phyloP scores from a whole-genome alignment of 2,329 filamentous ascomycete species.

The Calonectria crousiana region DNA sequence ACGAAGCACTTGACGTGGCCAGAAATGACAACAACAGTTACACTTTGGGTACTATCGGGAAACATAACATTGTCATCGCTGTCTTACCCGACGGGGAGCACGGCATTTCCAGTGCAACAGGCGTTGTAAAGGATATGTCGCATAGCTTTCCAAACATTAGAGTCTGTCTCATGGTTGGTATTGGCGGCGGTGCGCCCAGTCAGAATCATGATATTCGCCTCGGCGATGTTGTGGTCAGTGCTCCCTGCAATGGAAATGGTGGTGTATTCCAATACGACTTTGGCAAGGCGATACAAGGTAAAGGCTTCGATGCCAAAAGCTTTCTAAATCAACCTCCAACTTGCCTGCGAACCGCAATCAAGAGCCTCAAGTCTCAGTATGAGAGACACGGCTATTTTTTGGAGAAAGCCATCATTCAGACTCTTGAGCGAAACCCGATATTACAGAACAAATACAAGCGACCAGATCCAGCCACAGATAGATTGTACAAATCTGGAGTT shows the following conservation, averaged over 20 bases:
- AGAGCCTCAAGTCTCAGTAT: not conserved
- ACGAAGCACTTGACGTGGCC: not conserved
- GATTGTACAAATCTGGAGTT: not conserved
- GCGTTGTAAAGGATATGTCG: slow-evolving; percentile 32
- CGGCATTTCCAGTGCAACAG: slow-evolving; percentile 37
- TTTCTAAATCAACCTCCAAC: not conserved
- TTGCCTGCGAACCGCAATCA: not conserved
- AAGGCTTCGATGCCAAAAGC: not conserved
- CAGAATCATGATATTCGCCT: slow-evolving; percentile 37
- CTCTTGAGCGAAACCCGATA: not conserved
- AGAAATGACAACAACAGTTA: slow-evolving; percentile 41
- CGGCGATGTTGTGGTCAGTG: slow-evolving; percentile 43
- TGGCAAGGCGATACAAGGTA: slow-evolving; percentile 27
- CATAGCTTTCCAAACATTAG: slow-evolving; percentile 55
- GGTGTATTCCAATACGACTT: slow-evolving; percentile 43
- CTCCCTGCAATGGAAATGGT: not conserved
- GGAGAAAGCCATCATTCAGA: not conserved
- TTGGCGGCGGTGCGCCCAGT: slow-evolving; percentile 34
- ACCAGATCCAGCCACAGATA: not conserved
- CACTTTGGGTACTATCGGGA: slow-evolving; percentile 29
- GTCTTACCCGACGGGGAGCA: slow-evolving; percentile 34
- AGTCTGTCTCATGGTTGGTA: slow-evolving; percentile 36
- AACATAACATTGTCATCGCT: slow-evolving; percentile 44
- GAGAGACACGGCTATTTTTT: not conserved
- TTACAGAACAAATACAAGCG: not conserved